Percentiles rank a stretch among this genome's conserved stretches.
phyloP scores from a whole-genome alignment of 306 rosid species.

The Cyclanthera cordifolia region DNA sequence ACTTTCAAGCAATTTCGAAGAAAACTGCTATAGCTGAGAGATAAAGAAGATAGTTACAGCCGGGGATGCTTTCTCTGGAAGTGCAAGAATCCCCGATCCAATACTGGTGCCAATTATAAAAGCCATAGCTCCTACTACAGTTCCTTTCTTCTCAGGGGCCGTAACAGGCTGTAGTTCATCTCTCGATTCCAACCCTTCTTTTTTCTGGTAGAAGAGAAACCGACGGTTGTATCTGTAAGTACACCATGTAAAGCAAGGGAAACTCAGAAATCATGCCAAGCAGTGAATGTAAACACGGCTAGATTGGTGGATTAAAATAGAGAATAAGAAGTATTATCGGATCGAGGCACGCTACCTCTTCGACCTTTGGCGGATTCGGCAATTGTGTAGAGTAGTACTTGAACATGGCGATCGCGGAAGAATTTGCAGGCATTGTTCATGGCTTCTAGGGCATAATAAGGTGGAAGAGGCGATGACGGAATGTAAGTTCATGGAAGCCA shows the following conservation, averaged over 20 bases:
- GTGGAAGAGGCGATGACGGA: slow-evolving; percentile 19
- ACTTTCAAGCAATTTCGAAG: no score
- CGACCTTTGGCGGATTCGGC: slow-evolving; percentile 17
- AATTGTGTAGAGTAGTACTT: neutral
- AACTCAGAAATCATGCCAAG: neutral
- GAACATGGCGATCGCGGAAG: neutral
- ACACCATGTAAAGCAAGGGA: neutral
- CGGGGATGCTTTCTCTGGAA: slow-evolving; percentile 62
- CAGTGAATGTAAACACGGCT: no score
- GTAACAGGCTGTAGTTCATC: neutral
- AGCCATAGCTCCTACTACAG: slow-evolving; percentile 54
- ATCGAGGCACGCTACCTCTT: slow-evolving; percentile 23
- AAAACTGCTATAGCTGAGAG: neutral
- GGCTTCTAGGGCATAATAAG: slow-evolving; percentile 2
- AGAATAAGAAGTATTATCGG: no score
- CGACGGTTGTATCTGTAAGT: neutral
- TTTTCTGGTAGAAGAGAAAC: slow-evolving; percentile 10
- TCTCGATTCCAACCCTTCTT: slow-evolving; percentile 13
- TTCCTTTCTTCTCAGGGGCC: slow-evolving; percentile 29
- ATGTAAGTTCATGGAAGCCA: slow-evolving; percentile 28
- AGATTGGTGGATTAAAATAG: no score
- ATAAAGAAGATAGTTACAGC: slow-evolving; percentile 28
- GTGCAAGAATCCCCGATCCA: slow-evolving; percentile 63
- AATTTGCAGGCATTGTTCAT: neutral
- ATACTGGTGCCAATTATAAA: slow-evolving; percentile 54